Percentiles rank a stretch among this genome's conserved stretches.
phyloP scores from a whole-genome alignment of 148 eudicot species.

The Rhododendron molle region DNA sequence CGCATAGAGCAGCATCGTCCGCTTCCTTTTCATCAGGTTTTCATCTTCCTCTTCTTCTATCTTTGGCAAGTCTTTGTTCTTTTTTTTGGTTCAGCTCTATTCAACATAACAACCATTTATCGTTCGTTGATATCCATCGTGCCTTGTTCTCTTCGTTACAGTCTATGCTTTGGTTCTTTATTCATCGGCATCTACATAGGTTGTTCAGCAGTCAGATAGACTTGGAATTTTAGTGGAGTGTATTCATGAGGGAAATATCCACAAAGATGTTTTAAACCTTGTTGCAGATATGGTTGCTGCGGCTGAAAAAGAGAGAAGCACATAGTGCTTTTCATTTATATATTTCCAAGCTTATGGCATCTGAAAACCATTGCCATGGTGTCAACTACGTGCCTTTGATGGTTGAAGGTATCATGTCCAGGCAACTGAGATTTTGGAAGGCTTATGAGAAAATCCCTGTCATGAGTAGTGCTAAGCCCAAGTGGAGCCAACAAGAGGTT shows the following conservation, averaged over 20 bases:
- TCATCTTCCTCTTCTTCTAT: conserved; percentile 29
- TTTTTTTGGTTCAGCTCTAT: conserved; percentile 20
- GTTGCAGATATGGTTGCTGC: not conserved
- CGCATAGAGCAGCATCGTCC: conserved; percentile 48
- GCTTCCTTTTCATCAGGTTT: conserved; percentile 39
- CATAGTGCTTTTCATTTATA: not conserved
- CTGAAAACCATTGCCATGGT: not conserved
- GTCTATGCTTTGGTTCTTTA: conserved; percentile 18
- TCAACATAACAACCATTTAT: conserved; percentile 17
- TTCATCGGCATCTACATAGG: conserved; percentile 22
- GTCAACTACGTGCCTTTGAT: not conserved
- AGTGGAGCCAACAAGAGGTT: not conserved
- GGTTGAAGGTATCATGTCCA: not conserved
- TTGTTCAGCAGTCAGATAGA: not conserved
- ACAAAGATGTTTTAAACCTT: not conserved
- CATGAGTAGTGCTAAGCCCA: not conserved
- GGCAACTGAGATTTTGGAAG: not conserved
- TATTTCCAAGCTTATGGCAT: not conserved
- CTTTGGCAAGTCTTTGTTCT: conserved; percentile 35
- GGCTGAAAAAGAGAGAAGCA: not conserved
- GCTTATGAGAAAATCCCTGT: not conserved
- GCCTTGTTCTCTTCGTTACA: conserved; percentile 17
- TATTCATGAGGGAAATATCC: not conserved
- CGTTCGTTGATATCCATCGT: conserved; percentile 12
- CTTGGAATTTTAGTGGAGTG: not conserved